phyloP scores from a whole-genome alignment of 768 basidiomycete genomes.

The Collybia sordida region DNA sequence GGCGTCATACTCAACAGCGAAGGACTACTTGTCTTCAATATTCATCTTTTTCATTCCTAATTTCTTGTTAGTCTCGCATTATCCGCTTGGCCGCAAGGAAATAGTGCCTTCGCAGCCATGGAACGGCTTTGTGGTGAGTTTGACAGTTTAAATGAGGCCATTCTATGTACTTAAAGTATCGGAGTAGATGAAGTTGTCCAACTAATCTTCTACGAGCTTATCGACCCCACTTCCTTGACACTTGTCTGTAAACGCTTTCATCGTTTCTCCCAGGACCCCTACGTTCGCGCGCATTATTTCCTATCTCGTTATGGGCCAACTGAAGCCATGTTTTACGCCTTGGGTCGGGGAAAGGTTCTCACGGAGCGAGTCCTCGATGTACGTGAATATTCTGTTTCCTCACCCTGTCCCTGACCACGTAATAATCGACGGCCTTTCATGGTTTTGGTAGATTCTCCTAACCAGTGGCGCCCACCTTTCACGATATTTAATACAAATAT shows the following conservation, averaged over 20 bases:
- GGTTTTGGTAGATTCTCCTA: slow-evolving; percentile 56
- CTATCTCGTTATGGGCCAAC: slow-evolving; percentile 68
- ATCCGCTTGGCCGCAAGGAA: no score
- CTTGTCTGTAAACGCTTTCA: slow-evolving; percentile 58
- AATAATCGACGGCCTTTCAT: slow-evolving; percentile 16
- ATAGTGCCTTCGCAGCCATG: slow-evolving; percentile 24
- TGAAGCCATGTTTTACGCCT: slow-evolving; percentile 73
- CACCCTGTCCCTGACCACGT: slow-evolving; percentile 2
- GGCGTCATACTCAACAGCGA: slow-evolving; percentile 7
- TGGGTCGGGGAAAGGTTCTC: slow-evolving; percentile 68
- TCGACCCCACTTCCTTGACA: slow-evolving; percentile 61
- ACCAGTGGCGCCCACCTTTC: slow-evolving; percentile 77
- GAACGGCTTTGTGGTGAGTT: slow-evolving; percentile 67
- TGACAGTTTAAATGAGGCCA: no score
- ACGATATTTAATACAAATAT: slow-evolving; percentile 75
- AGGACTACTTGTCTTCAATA: slow-evolving; percentile 2
- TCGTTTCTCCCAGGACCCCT: slow-evolving; percentile 67
- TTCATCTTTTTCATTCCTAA: slow-evolving; percentile 9
- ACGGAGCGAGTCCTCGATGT: slow-evolving; percentile 71
- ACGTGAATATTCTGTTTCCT: slow-evolving; percentile 31
- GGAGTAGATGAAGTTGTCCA: slow-evolving; percentile 63
- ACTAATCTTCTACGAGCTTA: slow-evolving; percentile 70
- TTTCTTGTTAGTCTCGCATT: slow-evolving; percentile 8
- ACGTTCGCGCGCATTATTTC: slow-evolving; percentile 78
- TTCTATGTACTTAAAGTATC: no score